Evolutionary conservation across 495 filamentous ascomycete species (phyloP).

Genomic region (Pseudomonodictys pantanalensis): DNA sequence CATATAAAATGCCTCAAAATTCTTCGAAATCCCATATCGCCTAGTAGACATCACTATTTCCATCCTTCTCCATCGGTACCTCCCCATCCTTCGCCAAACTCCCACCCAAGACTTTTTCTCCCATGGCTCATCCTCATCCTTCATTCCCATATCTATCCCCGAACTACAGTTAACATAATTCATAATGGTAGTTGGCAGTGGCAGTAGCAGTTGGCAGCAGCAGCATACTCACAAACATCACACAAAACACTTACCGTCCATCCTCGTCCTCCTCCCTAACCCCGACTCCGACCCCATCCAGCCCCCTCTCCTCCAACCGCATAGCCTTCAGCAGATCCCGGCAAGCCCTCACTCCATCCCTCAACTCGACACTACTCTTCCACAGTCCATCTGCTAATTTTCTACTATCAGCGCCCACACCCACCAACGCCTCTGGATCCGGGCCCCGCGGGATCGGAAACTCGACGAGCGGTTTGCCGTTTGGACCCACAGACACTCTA

Average conservation of each 20-base stretch:
- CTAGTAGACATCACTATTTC: no score
- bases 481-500: slow-evolving; percentile 22
- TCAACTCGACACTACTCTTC: slow-evolving; percentile 22
- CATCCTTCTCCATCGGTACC: no score
- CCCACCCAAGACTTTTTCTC: no score
- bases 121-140: no score
- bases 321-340: slow-evolving; percentile 22
- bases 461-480: slow-evolving; percentile 25
- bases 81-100: no score
- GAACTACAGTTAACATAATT: no score
- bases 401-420: slow-evolving; percentile 7
- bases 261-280: not conserved
- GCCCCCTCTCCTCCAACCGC: slow-evolving; percentile 16
- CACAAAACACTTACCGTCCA: not conserved
- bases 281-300: not conserved
- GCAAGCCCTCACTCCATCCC: slow-evolving; percentile 13
- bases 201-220: no score
- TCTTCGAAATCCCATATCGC: no score
- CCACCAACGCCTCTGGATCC: slow-evolving; percentile 22
- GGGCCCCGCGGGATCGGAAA: slow-evolving; percentile 32
- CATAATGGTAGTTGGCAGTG: no score
- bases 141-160: not conserved
- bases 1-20: no score
- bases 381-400: slow-evolving; percentile 15
- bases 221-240: no score